Percentiles rank a stretch among this genome's conserved stretches.
Conservation (phyloP, 2,329 filamentous ascomycete genomes). For the Sodiomyces alkalinus region DNA sequence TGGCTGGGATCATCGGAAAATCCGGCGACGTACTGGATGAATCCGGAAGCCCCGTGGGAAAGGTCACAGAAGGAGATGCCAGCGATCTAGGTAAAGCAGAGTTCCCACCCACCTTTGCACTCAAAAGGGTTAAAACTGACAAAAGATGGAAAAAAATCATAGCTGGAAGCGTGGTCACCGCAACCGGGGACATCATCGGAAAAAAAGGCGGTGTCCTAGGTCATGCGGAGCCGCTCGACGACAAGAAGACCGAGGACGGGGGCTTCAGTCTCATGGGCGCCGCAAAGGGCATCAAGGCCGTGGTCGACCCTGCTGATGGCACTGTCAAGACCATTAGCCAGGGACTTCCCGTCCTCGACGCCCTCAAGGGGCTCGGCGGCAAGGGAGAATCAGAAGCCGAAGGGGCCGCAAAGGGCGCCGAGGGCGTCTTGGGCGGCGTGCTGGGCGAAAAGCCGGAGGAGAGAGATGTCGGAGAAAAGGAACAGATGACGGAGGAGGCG, state of each 20-base stretch:
- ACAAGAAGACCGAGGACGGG: constrained; percentile 22
- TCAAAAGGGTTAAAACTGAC: background rate
- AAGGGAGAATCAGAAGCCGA: background rate
- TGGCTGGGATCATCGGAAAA: constrained; percentile 26
- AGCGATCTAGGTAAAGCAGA: constrained; percentile 16
- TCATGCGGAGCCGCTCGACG: constrained; percentile 19
- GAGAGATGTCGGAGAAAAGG: constrained; percentile 4
- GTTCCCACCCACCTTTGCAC: no score
- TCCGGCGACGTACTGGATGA: constrained; percentile 28
- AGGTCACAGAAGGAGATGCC: constrained; percentile 23
- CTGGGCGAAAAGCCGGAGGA: constrained; percentile 5
- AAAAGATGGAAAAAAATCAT: no score
- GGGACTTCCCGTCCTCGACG: constrained; percentile 7
- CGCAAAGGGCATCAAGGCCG: constrained; percentile 11
- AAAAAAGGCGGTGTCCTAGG: constrained; percentile 24
- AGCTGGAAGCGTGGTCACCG: constrained; percentile 23
- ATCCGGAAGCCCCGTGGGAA: constrained; percentile 26
- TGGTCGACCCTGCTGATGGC: constrained; percentile 8
- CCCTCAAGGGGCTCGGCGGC: constrained; percentile 7
- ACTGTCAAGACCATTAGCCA: constrained; percentile 12
- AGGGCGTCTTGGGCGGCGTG: constrained; percentile 6
- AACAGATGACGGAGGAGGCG: constrained; percentile 5
- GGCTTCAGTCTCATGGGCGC: constrained; percentile 14
- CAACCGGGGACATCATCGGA: constrained; percentile 19
- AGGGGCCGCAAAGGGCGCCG: constrained; percentile 2